Evolutionary conservation across 164 flowering plant genomes (phyloP), one percentile per base, ranked within the genome.

Genomic region (Aristolochia fimbriata): DNA sequence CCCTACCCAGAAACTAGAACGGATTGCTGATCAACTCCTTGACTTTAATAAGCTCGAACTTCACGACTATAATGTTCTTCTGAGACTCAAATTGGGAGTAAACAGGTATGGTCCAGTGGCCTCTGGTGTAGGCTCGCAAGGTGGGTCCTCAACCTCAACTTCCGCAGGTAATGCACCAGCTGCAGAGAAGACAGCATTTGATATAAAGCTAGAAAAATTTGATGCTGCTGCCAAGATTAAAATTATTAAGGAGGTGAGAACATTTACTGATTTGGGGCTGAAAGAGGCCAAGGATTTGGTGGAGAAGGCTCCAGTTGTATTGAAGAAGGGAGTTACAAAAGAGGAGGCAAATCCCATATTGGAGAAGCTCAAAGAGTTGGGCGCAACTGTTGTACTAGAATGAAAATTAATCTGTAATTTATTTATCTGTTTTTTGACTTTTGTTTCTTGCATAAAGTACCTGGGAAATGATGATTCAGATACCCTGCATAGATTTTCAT

Each of bases 201-300:
- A 85, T 47, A 62, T 83, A 14, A 85, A 80, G 78, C 74, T 85
- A 13, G 92, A 85, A 78, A 80, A 77, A 59, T 83, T 78, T 68
- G 87, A 81, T 23, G 77, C 83, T 15, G 78, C 80, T 6, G 76
- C 87, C 21, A 85, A 83, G 76, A 76, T 85, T 57, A 85, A 85
- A 83, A 71, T 85, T 13, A 82, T 83, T 4, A 82, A 85, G 71
- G 91, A 83, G 41, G 91, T 83, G 10, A 81, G 86, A 76, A 41
- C 79, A 25, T 85, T 83, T 59, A 83, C 87, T 14, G 80, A 81
- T 65, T 68, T 83, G 71, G 91, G 91, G n/a, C 54, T 85, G 67
- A 85, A 85, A 64, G 91, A 85, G 60, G 88, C 91, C 4, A 83
- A 85, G 62, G 91, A 85, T 17, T 63, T 85, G 81, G 91, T 85